Base-by-base conservation (phyloP, 148 eudicot species). In the Rhododendron kiyosumense region DNA sequence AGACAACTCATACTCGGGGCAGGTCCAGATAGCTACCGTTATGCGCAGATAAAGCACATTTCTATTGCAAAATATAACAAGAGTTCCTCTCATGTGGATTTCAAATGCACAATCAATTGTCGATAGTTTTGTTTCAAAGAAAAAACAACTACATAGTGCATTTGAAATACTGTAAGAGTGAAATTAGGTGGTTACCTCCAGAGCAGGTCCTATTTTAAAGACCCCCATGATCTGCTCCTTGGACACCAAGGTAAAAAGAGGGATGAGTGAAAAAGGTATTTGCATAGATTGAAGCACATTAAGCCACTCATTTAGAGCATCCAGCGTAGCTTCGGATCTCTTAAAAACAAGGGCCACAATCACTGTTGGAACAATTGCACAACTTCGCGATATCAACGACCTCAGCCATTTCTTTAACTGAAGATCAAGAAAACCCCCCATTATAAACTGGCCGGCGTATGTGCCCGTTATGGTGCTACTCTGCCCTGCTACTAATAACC, bases 391-490 rank as follows among this genome's bases (percentile, higher is more conserved):
- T 41, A 95, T 92, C 69, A 96, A 76, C 5, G 99, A 95, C 79
- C 99, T 90, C 82, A 93, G 32, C 92, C 97, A 94, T 86, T 95
- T 94, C 80, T 95, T 89, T 22, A 96, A 51, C 12, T 86, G 88
- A 26, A 96, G 91, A 75, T 96, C 83, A 0, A 95, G 93, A 87
- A 94, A 96, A 45, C 98, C 99, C 49, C 94, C 95, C 98, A 96
- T 96, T 11, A 96, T 96, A 87, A 96, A 96, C 84, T 96, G 99
- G 4, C 99, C 98, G 2, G 99, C 99, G 77, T 96, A 96, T 4
- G 99, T 96, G 5, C 99, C 98, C 4, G 97, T 93, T 12, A 96
- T 95, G 0, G 99, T 96, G 75, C 99, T 96, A 87, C 99, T 96
- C 79, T 95, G 98, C 13, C 99, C 99, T 0, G 99, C 99, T 17